Evolutionary conservation across 257 asterid genomes (phyloP).

Genomic region (Henckelia pumila): DNA sequence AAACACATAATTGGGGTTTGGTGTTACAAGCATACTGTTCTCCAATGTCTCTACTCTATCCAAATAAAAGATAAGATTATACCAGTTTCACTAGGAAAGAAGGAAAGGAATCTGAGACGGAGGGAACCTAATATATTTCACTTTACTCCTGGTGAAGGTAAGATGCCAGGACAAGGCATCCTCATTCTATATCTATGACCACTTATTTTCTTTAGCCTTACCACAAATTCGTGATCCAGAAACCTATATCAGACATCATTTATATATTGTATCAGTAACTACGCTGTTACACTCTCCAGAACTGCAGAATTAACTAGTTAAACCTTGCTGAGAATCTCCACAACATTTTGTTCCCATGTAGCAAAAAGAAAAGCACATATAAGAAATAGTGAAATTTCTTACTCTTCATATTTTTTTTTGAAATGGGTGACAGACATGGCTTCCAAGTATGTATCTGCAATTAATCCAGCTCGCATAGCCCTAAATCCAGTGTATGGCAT

Average conservation of each 20-base stretch:
- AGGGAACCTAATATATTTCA: neutral
- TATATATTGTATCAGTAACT: neutral
- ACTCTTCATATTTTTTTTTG: slow-evolving; percentile 98
- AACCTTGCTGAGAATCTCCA: neutral
- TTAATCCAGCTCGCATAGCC: slow-evolving; percentile 98
- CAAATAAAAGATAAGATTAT: neutral
- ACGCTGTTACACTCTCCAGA: neutral
- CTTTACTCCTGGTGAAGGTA: neutral
- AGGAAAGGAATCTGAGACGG: neutral
- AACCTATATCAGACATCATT: too few relatives aligned
- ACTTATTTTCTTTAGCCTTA: neutral
- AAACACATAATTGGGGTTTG: neutral
- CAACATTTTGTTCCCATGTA: neutral
- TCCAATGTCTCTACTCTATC: neutral
- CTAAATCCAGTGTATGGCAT: slow-evolving; percentile 94
- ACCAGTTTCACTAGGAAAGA: neutral
- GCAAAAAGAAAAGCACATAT: neutral
- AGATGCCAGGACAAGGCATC: neutral
- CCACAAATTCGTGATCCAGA: too few relatives aligned
- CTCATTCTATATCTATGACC: neutral
- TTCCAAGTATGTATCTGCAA: slow-evolving; percentile 97
- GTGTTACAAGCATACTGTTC: neutral
- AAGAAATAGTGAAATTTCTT: slow-evolving; percentile 29
- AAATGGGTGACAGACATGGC: slow-evolving; percentile 89
- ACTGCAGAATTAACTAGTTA: neutral